Percentiles rank a stretch among this genome's conserved stretches.
phyloP scores from a whole-genome alignment of 2,329 filamentous ascomycete genomes.

The Arachnomyces sp. region DNA sequence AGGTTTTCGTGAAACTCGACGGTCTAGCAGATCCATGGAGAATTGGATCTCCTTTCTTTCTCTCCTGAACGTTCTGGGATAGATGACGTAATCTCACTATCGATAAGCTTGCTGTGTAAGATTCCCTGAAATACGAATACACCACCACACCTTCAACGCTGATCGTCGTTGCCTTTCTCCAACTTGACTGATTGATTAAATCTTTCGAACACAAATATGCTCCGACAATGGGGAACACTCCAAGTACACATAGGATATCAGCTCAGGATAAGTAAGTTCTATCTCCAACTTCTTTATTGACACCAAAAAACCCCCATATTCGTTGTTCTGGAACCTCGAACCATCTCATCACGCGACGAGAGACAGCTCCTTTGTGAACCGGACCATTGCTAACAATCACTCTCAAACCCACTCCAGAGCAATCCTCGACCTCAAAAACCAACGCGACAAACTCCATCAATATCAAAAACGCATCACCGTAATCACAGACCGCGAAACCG shows the following conservation, averaged over 20 bases:
- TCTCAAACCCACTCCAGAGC: slow-evolving; percentile 50
- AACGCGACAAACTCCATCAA: slow-evolving; percentile 93
- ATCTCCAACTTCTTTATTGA: background rate
- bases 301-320: background rate
- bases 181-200: background rate
- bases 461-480: slow-evolving; percentile 86
- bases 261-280: slow-evolving; percentile 72
- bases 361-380: too few relatives aligned
- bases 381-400: slow-evolving; percentile 1
- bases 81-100: too few relatives aligned
- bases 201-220: slow-evolving; percentile 19
- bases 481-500: slow-evolving; percentile 79
- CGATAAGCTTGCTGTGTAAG: too few relatives aligned
- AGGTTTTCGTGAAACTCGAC: too few relatives aligned
- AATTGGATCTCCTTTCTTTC: too few relatives aligned
- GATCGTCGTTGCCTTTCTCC: slow-evolving; percentile 6
- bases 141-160: too few relatives aligned
- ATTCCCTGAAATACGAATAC: too few relatives aligned
- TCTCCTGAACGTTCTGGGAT: too few relatives aligned
- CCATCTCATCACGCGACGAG: too few relatives aligned
- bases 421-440: slow-evolving; percentile 94
- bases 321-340: background rate
- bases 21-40: too few relatives aligned
- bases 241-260: slow-evolving; percentile 58
- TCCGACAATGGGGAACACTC: slow-evolving; percentile 54